These are phyloP conservation scores for Catunica adiposa DNA, from an alignment of 2,329 filamentous ascomycete genomes.

Conservation along the genomic window DNA sequence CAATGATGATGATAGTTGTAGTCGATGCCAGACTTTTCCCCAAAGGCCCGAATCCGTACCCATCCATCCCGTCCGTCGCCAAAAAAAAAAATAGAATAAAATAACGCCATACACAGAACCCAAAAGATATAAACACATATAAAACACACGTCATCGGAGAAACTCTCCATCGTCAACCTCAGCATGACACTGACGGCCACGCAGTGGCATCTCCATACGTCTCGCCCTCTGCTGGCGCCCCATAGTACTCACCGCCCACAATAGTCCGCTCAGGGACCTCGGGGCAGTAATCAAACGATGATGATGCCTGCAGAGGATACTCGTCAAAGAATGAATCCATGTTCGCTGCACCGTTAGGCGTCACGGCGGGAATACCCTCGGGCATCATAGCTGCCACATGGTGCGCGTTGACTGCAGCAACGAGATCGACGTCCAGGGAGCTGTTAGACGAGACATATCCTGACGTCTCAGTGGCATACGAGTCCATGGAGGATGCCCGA, in stretches of 20 bases:
- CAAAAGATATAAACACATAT: constrained; percentile 15
- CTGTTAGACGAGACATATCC: constrained; percentile 10
- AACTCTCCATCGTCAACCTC: constrained; percentile 1
- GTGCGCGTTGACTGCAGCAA: background rate
- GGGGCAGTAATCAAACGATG: background rate
- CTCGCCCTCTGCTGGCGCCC: background rate
- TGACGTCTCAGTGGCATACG: constrained; percentile 7
- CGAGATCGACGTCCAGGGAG: background rate
- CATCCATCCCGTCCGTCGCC: background rate
- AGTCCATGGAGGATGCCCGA: constrained; percentile 9
- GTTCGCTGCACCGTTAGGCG: background rate
- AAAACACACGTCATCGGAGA: constrained; percentile 6
- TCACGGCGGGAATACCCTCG: background rate
- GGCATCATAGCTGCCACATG: background rate
- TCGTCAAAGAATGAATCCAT: constrained; percentile 10
- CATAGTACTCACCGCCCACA: constrained; percentile 4
- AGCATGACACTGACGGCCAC: constrained; percentile 4
- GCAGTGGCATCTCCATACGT: constrained; percentile 14
- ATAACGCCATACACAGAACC: background rate
- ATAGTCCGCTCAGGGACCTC: constrained; percentile 4
- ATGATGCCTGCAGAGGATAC: background rate
- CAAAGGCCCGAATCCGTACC: background rate
- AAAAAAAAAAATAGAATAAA: constrained; percentile 10
- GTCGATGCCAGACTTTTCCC: background rate
- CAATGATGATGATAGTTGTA: background rate